phyloP scores from a whole-genome alignment of 352 stramenopile genomes.

The Pythium dissimile region DNA sequence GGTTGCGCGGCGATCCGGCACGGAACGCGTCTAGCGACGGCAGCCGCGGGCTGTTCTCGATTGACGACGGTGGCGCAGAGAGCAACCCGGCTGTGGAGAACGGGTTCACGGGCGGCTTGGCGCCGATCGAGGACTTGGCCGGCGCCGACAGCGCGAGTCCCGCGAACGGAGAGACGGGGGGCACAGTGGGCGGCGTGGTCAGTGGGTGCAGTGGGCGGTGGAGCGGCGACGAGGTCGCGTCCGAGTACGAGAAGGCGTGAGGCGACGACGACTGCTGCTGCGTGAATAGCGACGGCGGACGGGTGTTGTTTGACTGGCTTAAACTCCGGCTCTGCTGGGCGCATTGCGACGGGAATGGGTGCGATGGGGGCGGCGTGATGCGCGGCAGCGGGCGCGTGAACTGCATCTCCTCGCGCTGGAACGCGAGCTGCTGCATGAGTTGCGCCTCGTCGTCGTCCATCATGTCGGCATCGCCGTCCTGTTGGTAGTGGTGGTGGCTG shows the following conservation, averaged over 20 bases:
- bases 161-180: slow-evolving; percentile 67
- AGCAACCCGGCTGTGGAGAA: slow-evolving; percentile 26
- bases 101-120: slow-evolving; percentile 50
- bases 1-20: slow-evolving; percentile 51
- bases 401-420: slow-evolving; percentile 79
- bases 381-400: slow-evolving; percentile 54
- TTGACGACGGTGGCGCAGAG: slow-evolving; percentile 17
- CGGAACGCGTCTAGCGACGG: slow-evolving; percentile 72
- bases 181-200: slow-evolving; percentile 47
- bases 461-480: slow-evolving; percentile 24
- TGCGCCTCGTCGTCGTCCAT: slow-evolving; percentile 52
- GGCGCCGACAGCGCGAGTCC: slow-evolving; percentile 68
- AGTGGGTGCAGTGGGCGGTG: slow-evolving; percentile 26
- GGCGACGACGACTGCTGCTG: too few species aligned
- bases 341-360: slow-evolving; percentile 21
- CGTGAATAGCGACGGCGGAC: not conserved
- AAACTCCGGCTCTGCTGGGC: slow-evolving; percentile 18
- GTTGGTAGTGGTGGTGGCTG: slow-evolving; percentile 7
- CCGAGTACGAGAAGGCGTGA: slow-evolving; percentile 66
- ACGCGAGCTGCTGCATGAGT: slow-evolving; percentile 67
- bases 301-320: too few species aligned
- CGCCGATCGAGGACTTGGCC: slow-evolving; percentile 33
- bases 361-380: slow-evolving; percentile 26
- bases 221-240: slow-evolving; percentile 28
- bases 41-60: slow-evolving; percentile 64